Base-by-base conservation (phyloP, 139 green algal species). In the Edaphochlamys debaryana region DNA sequence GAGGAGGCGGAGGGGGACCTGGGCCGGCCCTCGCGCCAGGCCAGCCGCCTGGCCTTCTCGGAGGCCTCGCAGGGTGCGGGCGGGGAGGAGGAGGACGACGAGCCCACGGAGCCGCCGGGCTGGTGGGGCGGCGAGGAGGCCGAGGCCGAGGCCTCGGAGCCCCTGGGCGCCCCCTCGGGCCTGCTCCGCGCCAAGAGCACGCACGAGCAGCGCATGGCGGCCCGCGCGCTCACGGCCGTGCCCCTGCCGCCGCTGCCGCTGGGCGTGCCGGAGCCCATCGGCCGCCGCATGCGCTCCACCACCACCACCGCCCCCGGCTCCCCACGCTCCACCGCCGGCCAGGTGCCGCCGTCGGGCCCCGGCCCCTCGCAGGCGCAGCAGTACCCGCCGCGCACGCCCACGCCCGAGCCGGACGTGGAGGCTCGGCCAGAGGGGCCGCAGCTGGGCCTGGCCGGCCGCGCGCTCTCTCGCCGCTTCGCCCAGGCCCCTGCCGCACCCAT, bases 21-120 rank as follows among this genome's bases (percentile, higher is more conserved):
- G 6, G 50, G 50, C 29, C 7, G 50, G 70, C 45, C 36, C 42
- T 9, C 32, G 41, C 37, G 54, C 27, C 56, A 80, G 29, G 38
- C 37, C 37, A 80, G 73, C 58, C 73, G 73, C 34, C 69, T 69
- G 13, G 73, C 73, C 56, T 80, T 80, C 73, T 69, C 56, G 8
- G 56, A 58, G 60, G 56, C 37, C 25, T 42, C 56, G 32, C 25
- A 20, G 60, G 27, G 11, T 1, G 60, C 30, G 2, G 4, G 11
- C n/a, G 60, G 37, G 11, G 73, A 58, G 37, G 73, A 69, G 15
- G 56, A 69, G 37, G 45, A 69, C 56, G 73, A 56, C 5, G 73
- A 80, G 0, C 30, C 40, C 25, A 56, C 69, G 19, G 73, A 69
- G 42, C 41, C 69, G 45, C 30, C 29, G 27, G 13, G 41, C 13